Percentiles rank a stretch among this genome's conserved stretches.
Evolutionary conservation across 106 monocot species (phyloP).

Genomic region (Acanthochlamys bracteata): DNA sequence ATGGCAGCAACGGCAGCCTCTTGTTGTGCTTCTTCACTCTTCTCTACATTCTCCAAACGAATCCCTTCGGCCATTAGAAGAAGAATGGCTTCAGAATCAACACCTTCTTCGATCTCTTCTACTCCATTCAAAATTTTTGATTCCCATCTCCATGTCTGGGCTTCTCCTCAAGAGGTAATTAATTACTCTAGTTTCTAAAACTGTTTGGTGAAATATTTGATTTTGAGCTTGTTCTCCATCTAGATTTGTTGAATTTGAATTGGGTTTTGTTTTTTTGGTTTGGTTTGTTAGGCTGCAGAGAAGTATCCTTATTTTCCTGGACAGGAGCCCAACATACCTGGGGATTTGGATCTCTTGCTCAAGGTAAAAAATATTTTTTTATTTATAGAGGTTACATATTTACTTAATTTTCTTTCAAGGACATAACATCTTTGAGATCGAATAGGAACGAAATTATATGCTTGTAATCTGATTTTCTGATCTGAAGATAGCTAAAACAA

Average conservation of each 20-base stretch:
- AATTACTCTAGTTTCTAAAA: not conserved
- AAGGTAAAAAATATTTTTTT: constrained; percentile 53
- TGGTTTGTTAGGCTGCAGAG: constrained; percentile 32
- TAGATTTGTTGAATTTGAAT: not conserved
- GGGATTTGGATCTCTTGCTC: constrained; percentile 57
- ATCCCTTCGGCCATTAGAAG: too few relatives aligned
- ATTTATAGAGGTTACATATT: not conserved
- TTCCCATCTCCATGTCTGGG: constrained; percentile 90
- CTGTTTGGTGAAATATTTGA: not conserved
- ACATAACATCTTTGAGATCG: too few relatives aligned
- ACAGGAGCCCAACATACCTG: constrained; percentile 54
- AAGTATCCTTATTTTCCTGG: constrained; percentile 60
- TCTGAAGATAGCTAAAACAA: too few relatives aligned
- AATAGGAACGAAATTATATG: too few relatives aligned
- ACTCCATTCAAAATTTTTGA: constrained; percentile 41
- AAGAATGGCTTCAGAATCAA: constrained; percentile 4
- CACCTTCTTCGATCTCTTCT: constrained; percentile 5
- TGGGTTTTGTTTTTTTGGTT: not conserved
- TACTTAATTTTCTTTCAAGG: not conserved
- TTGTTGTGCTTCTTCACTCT: too few relatives aligned
- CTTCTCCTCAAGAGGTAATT: constrained; percentile 59
- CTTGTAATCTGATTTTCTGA: too few relatives aligned
- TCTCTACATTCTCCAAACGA: too few relatives aligned
- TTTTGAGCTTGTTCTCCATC: not conserved
- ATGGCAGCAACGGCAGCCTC: too few relatives aligned